phyloP scores from a whole-genome alignment of 1,139 yeast genomes.

The Kurtzmaniella quercitrusa region DNA sequence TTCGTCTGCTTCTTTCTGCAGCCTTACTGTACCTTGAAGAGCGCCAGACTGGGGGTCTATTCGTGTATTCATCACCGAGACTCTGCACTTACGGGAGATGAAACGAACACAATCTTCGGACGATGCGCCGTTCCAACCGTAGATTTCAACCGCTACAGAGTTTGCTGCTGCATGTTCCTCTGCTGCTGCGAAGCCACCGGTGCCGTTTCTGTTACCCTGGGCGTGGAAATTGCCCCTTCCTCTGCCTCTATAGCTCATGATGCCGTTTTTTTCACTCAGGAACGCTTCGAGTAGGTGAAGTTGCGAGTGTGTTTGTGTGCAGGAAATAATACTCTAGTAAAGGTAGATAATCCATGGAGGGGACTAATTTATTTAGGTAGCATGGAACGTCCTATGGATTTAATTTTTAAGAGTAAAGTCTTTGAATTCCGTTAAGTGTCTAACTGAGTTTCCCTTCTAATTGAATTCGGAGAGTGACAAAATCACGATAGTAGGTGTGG shows the following conservation, averaged over 20 bases:
- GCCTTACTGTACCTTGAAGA: conserved; percentile 56
- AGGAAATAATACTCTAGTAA: conserved; percentile 5
- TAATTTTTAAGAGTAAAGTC: too few species aligned
- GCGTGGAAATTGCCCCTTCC: conserved; percentile 38
- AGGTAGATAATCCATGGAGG: too few species aligned
- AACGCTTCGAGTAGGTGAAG: neutral
- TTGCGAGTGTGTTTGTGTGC: conserved; percentile 6
- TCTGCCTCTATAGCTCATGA: conserved; percentile 44
- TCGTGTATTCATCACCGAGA: conserved; percentile 46
- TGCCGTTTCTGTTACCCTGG: conserved; percentile 12
- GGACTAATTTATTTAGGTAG: too few species aligned
- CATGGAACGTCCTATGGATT: too few species aligned
- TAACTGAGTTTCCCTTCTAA: too few species aligned
- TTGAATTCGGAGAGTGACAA: too few species aligned
- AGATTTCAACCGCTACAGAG: conserved; percentile 53
- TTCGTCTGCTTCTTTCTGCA: conserved; percentile 53
- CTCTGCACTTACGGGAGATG: conserved; percentile 62
- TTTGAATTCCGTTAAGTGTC: too few species aligned
- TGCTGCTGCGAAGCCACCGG: conserved; percentile 19
- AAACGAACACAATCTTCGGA: conserved; percentile 66
- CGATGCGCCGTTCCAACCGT: conserved; percentile 81
- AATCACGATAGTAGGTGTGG: too few species aligned
- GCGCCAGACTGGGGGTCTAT: conserved; percentile 43
- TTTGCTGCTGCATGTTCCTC: conserved; percentile 32
- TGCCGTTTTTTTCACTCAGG: neutral